phyloP scores from a whole-genome alignment of 345 rosid species.

The Camelina sativa region DNA sequence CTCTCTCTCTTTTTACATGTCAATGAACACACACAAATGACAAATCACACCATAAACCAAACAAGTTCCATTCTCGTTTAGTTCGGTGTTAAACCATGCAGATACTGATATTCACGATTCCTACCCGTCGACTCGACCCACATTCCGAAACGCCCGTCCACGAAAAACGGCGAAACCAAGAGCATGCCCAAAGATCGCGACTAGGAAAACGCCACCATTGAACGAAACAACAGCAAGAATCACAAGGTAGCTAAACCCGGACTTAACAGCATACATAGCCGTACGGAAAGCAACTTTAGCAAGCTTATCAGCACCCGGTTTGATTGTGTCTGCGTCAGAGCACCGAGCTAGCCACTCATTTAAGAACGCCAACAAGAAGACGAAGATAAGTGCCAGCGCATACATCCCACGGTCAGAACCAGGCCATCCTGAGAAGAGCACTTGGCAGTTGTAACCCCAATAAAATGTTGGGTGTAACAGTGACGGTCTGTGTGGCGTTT shows the following conservation, averaged over 20 bases:
- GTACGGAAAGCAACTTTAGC: slow-evolving; percentile 61
- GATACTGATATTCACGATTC: background rate
- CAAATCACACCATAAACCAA: slow-evolving; percentile 18
- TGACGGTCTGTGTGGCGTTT: slow-evolving; percentile 39
- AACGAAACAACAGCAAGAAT: slow-evolving; percentile 80
- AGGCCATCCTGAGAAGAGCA: slow-evolving; percentile 86
- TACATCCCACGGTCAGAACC: slow-evolving; percentile 67
- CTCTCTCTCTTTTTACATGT: background rate
- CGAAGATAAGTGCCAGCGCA: slow-evolving; percentile 62
- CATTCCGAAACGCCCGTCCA: slow-evolving; percentile 52
- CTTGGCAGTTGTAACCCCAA: slow-evolving; percentile 67
- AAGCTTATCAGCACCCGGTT: slow-evolving; percentile 56
- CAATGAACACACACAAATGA: slow-evolving; percentile 23
- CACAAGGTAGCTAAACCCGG: slow-evolving; percentile 71
- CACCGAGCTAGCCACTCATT: slow-evolving; percentile 60
- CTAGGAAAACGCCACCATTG: slow-evolving; percentile 76
- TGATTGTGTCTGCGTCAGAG: slow-evolving; percentile 46
- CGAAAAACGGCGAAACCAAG: slow-evolving; percentile 70
- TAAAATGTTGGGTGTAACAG: slow-evolving; percentile 55
- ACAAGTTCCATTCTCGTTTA: background rate
- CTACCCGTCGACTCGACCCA: slow-evolving; percentile 41
- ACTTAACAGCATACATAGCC: slow-evolving; percentile 56
- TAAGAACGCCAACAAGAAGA: slow-evolving; percentile 60
- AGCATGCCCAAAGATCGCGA: slow-evolving; percentile 73
- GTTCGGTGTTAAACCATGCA: slow-evolving; percentile 6